Evolutionary conservation across 2,329 filamentous ascomycete genomes (phyloP).

Genomic region (Verticillium albo-atrum): DNA sequence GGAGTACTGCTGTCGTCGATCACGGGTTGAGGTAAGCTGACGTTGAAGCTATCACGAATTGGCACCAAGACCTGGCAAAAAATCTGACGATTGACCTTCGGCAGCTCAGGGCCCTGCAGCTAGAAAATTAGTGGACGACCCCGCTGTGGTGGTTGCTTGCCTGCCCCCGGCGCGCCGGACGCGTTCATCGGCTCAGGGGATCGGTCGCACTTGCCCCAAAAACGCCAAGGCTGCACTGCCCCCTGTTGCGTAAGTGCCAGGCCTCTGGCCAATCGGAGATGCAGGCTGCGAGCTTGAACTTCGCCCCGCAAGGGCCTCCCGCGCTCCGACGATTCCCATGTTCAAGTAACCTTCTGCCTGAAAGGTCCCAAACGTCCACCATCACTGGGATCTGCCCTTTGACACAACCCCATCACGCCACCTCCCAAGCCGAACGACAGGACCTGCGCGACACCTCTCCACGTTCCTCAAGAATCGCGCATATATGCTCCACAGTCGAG

Average conservation of each 20-base stretch:
- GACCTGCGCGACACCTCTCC: background rate
- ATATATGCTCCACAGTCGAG: no score
- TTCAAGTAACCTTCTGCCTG: background rate
- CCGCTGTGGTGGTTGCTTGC: background rate
- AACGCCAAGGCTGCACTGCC: background rate
- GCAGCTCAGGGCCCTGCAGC: background rate
- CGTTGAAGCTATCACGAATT: background rate
- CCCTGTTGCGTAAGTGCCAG: background rate
- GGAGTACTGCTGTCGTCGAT: background rate
- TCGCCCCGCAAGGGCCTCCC: background rate
- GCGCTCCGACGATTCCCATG: background rate
- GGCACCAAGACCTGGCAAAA: background rate
- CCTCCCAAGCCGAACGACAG: background rate
- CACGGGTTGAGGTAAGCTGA: background rate
- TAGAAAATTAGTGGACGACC: background rate
- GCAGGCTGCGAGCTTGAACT: background rate
- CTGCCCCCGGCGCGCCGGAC: background rate
- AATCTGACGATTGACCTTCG: background rate
- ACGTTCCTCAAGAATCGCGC: background rate
- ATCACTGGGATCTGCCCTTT: background rate
- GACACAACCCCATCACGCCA: background rate
- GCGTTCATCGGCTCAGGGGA: background rate
- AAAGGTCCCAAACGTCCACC: background rate
- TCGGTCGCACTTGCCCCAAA: background rate
- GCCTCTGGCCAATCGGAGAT: background rate